Conservation (phyloP, 140 eudicot genomes). For the Senecio squalidus region DNA sequence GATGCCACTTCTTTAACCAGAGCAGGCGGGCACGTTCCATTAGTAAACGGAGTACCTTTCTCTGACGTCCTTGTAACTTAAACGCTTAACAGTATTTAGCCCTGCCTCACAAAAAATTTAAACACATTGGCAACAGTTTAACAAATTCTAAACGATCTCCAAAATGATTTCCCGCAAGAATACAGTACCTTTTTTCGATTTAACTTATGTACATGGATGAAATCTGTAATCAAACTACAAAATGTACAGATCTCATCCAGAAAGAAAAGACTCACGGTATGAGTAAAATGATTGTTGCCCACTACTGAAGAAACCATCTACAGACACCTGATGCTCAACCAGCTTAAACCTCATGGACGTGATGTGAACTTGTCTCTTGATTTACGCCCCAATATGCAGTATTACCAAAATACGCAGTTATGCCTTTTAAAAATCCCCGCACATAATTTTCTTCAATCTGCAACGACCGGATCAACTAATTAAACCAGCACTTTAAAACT, state of each 20-base stretch:
- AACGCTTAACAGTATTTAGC: neutral
- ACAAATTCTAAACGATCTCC: slow-evolving; percentile 8
- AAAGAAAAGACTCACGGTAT: slow-evolving; percentile 12
- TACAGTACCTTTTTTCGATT: neutral
- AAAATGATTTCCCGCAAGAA: slow-evolving; percentile 1
- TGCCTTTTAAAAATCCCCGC: slow-evolving; percentile 42
- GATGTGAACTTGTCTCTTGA: slow-evolving; percentile 18
- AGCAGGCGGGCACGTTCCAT: neutral
- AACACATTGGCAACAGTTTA: neutral
- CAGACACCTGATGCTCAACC: neutral
- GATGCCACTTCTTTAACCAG: neutral
- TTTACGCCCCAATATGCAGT: slow-evolving; percentile 31
- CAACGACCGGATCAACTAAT: slow-evolving; percentile 9
- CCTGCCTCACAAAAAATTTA: neutral
- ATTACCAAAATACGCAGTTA: slow-evolving; percentile 63
- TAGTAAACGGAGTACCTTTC: neutral
- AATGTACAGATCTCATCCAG: slow-evolving; percentile 14
- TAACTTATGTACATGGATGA: neutral
- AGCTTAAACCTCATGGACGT: slow-evolving; percentile 3
- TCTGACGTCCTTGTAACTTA: neutral
- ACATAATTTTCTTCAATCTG: slow-evolving; percentile 66
- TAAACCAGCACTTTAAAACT: neutral
- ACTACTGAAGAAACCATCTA: neutral
- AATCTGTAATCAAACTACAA: slow-evolving; percentile 5
- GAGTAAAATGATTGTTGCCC: slow-evolving; percentile 6